Conservation (phyloP, 78 protist species). For the Polysphondylium violaceum region DNA sequence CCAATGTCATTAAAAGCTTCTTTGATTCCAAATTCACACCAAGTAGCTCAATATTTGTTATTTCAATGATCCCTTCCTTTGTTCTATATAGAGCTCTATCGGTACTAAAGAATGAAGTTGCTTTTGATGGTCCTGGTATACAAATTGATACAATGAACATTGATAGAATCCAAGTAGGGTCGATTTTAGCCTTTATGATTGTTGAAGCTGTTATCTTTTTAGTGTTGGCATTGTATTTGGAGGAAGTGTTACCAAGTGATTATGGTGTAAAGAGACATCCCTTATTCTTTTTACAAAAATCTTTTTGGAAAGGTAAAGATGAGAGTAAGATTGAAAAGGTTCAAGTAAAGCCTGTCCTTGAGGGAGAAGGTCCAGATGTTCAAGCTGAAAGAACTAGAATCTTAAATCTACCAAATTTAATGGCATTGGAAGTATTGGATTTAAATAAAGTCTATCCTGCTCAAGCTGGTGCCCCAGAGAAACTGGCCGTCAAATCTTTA, state of each 20-base stretch:
- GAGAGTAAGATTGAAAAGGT: background rate
- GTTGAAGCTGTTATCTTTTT: constrained; percentile 77
- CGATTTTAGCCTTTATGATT: too few relatives aligned
- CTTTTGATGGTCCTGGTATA: constrained; percentile 61
- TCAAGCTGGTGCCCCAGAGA: too few relatives aligned
- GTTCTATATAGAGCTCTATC: constrained; percentile 69
- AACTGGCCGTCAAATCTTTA: constrained; percentile 63
- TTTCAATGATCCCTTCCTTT: too few relatives aligned
- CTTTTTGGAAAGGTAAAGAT: background rate
- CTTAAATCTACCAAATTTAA: background rate
- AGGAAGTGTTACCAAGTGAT: constrained; percentile 83
- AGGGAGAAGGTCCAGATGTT: constrained; percentile 47
- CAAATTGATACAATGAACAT: too few relatives aligned
- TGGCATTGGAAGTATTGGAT: background rate
- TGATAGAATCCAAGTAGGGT: too few relatives aligned
- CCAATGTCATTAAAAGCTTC: constrained; percentile 13
- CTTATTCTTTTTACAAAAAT: constrained; percentile 45
- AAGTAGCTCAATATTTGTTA: too few relatives aligned
- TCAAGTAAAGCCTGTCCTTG: background rate
- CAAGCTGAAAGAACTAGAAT: background rate
- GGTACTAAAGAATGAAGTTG: constrained; percentile 46
- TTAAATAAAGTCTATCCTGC: constrained; percentile 29
- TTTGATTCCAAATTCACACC: background rate
- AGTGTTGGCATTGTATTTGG: constrained; percentile 83
- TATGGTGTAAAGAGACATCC: constrained; percentile 82